Conservation (phyloP, 1,284 basidiomycete genomes). For the Golubevia pallescens region DNA sequence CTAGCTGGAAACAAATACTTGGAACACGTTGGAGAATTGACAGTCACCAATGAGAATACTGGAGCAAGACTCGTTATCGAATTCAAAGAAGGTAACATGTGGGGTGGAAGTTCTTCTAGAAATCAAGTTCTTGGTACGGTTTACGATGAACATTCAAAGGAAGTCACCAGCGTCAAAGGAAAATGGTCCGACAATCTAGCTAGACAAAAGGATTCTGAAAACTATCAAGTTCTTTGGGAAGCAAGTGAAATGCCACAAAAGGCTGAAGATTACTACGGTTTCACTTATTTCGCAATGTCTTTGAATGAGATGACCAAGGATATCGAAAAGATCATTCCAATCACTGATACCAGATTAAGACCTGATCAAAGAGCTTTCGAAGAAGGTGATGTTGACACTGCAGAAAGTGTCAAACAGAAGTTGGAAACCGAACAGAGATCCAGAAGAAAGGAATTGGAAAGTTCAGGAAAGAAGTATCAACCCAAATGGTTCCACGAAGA, state of each 20-base stretch:
- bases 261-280: conserved; percentile 57
- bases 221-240: conserved; percentile 57
- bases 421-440: conserved; percentile 72
- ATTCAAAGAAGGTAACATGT: conserved; percentile 61
- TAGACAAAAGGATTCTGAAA: conserved; percentile 45
- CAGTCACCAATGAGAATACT: conserved; percentile 43
- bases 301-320: conserved; percentile 67
- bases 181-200: conserved; percentile 51
- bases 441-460: conserved; percentile 13
- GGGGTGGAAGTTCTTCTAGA: conserved; percentile 39
- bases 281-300: conserved; percentile 62
- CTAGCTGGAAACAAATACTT: conserved; percentile 64
- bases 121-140: conserved; percentile 48
- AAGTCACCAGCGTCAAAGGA: conserved; percentile 40
- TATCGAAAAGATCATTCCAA: conserved; percentile 74
- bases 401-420: conserved; percentile 77
- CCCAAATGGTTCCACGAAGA: conserved; percentile 55
- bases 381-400: conserved; percentile 76
- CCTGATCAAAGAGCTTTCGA: conserved; percentile 87
- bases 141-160: conserved; percentile 43
- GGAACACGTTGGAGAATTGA: conserved; percentile 61
- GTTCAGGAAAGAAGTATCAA: conserved; percentile 5
- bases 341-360: conserved; percentile 82
- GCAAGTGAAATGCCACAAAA: conserved; percentile 48
- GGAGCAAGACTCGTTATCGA: conserved; percentile 42